Evolutionary conservation across 1,139 yeast species (phyloP), one percentile per base, ranked within the genome.

Genomic region (Geotrichum bryndzae): DNA sequence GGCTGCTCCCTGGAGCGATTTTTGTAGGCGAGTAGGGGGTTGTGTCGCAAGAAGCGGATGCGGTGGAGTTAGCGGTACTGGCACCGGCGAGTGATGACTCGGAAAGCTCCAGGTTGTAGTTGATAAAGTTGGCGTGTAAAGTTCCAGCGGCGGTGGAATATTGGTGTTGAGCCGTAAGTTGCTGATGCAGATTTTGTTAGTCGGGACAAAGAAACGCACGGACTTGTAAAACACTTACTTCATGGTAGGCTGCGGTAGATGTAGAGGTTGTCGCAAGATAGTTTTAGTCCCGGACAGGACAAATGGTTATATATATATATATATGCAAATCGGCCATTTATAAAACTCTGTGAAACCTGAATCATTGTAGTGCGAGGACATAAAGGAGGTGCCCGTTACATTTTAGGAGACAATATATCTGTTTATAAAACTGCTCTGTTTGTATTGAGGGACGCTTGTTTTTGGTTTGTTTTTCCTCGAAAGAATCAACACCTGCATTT

Each of bases 61-160:
- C 22, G 22, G 50, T 8, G 23, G 27, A 1, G 27, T 41, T 23
- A 23, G 53, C 45, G 29, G 58, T 29, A 23, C 13, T 22, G 31
- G 3, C 5, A 27, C 18, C 7, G 22, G 22, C 27, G 22, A 35
- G 52, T 29, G 52, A 11, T n/a, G 51, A 3, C n/a, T n/a, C 1
- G 58, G 58, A 48, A 55, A 55, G 7, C 27, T 46, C 53, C 53
- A 55, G 8, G 58, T 55, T 10, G 58, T 55, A 6, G 58, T 55
- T 18, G 58, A 55, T 2, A 55, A 31, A 5, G 58, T 55, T 18
- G 58, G 58, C 11, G 58, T 55, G 38, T 55, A 55, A 15, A 46
- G 58, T 33, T 55, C 46, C 23, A 31, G 53, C 11, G 58, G 53
- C n/a, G 53, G 46, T 3, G 53, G 46, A 3, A 55, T 27, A 11